A percentile compares a stretch with the other conserved stretches of the same genome.
Conservation (phyloP, 2,329 filamentous ascomycete genomes). For the Penicillium corylophilum region DNA sequence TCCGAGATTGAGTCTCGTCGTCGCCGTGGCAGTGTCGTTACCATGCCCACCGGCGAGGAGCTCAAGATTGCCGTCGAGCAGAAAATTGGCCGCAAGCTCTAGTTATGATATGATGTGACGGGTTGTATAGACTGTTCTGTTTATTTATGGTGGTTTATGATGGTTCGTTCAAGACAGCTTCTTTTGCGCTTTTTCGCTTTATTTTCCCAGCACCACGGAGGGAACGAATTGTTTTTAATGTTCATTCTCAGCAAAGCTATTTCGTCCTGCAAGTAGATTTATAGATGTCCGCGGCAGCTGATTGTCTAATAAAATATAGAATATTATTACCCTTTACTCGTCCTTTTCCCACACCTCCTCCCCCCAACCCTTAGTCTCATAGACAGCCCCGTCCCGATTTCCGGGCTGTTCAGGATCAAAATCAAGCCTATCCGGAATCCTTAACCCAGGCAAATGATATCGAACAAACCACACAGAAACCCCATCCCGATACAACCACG, state of each 20-base stretch:
- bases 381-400: too few relatives aligned
- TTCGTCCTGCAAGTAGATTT: neutral
- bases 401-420: conserved; percentile 11
- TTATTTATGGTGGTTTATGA: neutral
- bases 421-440: conserved; percentile 22
- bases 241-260: neutral
- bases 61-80: conserved; percentile 54
- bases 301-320: neutral
- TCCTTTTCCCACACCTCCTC: neutral
- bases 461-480: conserved; percentile 15
- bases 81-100: conserved; percentile 50
- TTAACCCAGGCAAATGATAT: conserved; percentile 16
- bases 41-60: conserved; percentile 50
- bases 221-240: neutral
- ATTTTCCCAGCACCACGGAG: neutral
- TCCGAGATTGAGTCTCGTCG: conserved; percentile 66
- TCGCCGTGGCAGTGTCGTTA: conserved; percentile 46
- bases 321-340: neutral
- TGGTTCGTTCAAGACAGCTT: too few relatives aligned
- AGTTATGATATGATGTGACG: neutral
- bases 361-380: too few relatives aligned
- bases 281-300: neutral
- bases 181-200: neutral
- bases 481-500: conserved; percentile 34
- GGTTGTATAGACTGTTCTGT: neutral